Conservation (phyloP, 179 eudicot genomes). For the Beta corolliflora region DNA sequence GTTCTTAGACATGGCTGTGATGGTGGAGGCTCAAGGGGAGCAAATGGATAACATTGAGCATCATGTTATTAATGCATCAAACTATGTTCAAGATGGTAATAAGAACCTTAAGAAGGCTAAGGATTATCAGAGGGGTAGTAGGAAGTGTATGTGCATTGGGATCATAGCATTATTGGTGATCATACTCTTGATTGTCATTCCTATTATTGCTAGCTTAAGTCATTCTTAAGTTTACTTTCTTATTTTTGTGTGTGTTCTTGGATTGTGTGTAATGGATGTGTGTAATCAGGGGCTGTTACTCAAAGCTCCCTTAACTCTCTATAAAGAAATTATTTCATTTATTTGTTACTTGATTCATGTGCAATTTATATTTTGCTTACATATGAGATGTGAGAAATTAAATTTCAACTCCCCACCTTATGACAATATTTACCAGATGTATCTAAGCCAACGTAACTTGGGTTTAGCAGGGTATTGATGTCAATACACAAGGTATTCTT, state of each 20-base stretch:
- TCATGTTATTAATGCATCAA: conserved; percentile 73
- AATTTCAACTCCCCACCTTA: no score
- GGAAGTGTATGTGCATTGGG: conserved; percentile 77
- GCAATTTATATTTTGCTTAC: no score
- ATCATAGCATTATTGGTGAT: conserved; percentile 61
- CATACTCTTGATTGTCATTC: conserved; percentile 57
- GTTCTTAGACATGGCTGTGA: conserved; percentile 95
- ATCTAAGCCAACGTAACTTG: no score
- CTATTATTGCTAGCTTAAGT: conserved; percentile 60
- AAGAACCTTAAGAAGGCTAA: conserved; percentile 73
- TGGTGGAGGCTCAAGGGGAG: conserved; percentile 96
- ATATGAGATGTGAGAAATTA: no score
- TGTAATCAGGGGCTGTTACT: conserved; percentile 25
- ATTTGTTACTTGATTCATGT: not conserved
- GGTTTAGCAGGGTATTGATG: no score
- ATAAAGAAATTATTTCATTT: not conserved
- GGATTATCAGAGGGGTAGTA: conserved; percentile 64
- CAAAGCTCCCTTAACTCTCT: conserved; percentile 25
- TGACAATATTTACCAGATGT: no score
- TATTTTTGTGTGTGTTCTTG: not conserved
- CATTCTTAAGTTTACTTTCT: not conserved
- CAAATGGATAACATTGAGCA: conserved; percentile 91
- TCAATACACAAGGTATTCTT: no score
- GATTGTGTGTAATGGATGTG: not conserved
- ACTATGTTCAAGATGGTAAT: conserved; percentile 66